Conservation (phyloP, 768 basidiomycete genomes). For the Pleurotus platypus region DNA sequence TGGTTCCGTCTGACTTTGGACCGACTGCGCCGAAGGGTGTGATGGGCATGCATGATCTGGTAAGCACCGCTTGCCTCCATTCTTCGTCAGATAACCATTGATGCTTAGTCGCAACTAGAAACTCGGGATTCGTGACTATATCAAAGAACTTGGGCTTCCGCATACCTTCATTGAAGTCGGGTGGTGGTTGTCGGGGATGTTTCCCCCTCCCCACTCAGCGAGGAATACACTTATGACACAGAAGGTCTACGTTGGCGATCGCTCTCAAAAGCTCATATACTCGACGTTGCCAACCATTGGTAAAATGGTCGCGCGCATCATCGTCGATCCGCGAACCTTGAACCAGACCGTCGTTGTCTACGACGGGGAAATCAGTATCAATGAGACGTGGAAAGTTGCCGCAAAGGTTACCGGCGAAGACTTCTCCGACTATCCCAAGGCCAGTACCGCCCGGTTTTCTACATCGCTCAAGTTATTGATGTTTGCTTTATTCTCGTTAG, state of each 20-base stretch:
- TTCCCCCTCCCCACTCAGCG: background rate
- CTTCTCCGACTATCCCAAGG: background rate
- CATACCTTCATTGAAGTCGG: background rate
- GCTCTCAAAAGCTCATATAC: background rate
- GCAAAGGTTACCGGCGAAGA: background rate
- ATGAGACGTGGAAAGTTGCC: background rate
- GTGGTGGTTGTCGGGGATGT: background rate
- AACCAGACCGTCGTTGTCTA: background rate
- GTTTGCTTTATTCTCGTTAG: background rate
- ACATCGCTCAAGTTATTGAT: no score
- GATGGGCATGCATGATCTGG: background rate
- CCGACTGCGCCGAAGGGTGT: background rate
- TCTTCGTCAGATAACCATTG: no score
- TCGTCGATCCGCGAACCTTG: background rate
- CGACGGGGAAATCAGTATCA: background rate
- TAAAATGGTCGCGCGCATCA: background rate
- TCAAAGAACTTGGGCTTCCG: background rate
- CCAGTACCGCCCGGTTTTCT: background rate
- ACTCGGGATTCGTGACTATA: slow-evolving; percentile 2
- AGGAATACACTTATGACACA: background rate
- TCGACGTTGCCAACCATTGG: background rate
- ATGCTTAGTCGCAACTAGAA: background rate
- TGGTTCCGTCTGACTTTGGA: slow-evolving; percentile 3
- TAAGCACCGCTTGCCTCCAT: background rate
- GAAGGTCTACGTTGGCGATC: background rate